These are phyloP conservation scores for Penicillium longicatenatum DNA, from an alignment of 495 filamentous ascomycete species.

Conservation along the genomic window DNA sequence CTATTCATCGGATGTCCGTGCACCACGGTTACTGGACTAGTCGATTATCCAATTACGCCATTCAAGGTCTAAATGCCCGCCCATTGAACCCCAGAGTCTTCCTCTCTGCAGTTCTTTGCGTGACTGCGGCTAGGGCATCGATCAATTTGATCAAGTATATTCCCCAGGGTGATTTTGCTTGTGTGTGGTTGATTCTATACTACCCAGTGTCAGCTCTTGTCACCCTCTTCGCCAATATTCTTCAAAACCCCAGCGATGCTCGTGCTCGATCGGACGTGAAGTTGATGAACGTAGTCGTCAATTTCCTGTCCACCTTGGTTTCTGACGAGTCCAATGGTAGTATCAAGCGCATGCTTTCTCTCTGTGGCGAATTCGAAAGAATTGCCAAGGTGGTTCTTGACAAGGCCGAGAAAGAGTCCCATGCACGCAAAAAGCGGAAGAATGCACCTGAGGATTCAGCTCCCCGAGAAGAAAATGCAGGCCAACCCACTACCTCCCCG, in stretches of 20 bases:
- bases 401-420: slow-evolving; percentile 79
- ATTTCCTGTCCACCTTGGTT: slow-evolving; percentile 80
- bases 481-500: slow-evolving; percentile 27
- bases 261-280: slow-evolving; percentile 85
- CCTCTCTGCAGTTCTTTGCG: slow-evolving; percentile 88
- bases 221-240: slow-evolving; percentile 93
- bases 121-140: slow-evolving; percentile 86
- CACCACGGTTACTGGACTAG: slow-evolving; percentile 99
- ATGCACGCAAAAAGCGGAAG: slow-evolving; percentile 79
- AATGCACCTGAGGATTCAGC: slow-evolving; percentile 46
- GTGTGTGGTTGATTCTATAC: slow-evolving; percentile 97
- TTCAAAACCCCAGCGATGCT: slow-evolving; percentile 91
- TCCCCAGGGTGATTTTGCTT: slow-evolving; percentile 89
- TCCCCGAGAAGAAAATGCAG: slow-evolving; percentile 18
- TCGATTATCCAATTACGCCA: slow-evolving; percentile 90
- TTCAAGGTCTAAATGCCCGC: slow-evolving; percentile 85
- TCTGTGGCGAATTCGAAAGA: slow-evolving; percentile 93
- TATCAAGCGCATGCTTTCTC: slow-evolving; percentile 87
- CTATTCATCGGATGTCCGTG: slow-evolving; percentile 97
- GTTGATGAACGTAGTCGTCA: slow-evolving; percentile 90
- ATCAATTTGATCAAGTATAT: slow-evolving; percentile 96
- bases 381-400: slow-evolving; percentile 93
- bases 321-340: slow-evolving; percentile 77
- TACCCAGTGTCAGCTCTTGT: slow-evolving; percentile 95
- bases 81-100: slow-evolving; percentile 94